Base-by-base conservation (phyloP, 768 basidiomycete species). In the Pholiota microspora region DNA sequence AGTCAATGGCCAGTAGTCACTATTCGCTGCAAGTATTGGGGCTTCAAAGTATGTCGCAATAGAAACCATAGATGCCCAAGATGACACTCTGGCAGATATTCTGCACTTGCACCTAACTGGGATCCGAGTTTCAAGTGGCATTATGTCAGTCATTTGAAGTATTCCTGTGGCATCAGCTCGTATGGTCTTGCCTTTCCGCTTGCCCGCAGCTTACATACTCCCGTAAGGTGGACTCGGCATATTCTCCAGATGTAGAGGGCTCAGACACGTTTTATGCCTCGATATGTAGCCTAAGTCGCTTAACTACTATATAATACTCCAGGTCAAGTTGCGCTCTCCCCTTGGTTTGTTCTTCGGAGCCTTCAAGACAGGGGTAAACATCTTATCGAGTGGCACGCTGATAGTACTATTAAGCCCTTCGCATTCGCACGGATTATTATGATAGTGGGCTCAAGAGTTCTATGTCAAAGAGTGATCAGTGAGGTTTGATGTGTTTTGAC, bases 401-500 rank as follows among this genome's bases (percentile, higher is more conserved):
- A n/a, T 21, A 9, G 21, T 42, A 8, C 21, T 21, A 16, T 18
- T n/a, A 23, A 9, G 7, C 8, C 9, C 2, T 42, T 42, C 21
- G 18, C 21, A 10, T 23, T 42, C 40, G 10, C 40, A 42, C 40
- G n/a, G 23, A 42, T 42, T 42, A 23, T 21, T 16, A 18, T 42
- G 9, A 42, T 23, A 42, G 40, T 42, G 16, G 40, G 16, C 13
- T 16, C 16, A 23, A 7, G 3, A 18, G 40, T 21, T 42, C 40
- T 42, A 42, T 21, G 40, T 42, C 40, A 42, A 42, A 36, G 16
- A 18, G 40, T 42, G 40, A 42, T 42, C 40, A 42, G 12, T 36
- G 40, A 42, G 40, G 40, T 23, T 42, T 42, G 40, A 42, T 42
- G 16, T 42, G 40, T 42, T 42, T 42, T 42, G 40, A 42, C 40